phyloP scores from a whole-genome alignment of 2,329 filamentous ascomycete species.

The Diaporthe helianthi region DNA sequence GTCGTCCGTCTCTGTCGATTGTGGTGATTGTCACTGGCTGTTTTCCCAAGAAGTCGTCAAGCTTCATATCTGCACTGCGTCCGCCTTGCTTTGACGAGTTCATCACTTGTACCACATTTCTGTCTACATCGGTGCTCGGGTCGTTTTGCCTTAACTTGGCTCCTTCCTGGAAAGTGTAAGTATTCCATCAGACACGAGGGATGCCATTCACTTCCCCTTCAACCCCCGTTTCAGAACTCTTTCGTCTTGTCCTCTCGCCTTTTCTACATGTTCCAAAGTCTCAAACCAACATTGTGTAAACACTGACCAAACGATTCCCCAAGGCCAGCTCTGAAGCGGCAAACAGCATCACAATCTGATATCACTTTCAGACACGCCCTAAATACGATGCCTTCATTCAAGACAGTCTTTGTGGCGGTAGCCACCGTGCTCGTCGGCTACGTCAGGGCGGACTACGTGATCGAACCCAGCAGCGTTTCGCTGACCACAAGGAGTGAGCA shows the following conservation, averaged over 20 bases:
- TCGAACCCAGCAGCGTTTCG: conserved; percentile 68
- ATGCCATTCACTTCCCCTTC: not conserved
- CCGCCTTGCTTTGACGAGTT: conserved; percentile 7
- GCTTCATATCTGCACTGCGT: not conserved
- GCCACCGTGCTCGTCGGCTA: conserved; percentile 59
- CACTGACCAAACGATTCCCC: not conserved
- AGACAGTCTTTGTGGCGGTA: conserved; percentile 59
- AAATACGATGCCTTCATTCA: conserved; percentile 62
- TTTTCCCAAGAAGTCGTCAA: not conserved
- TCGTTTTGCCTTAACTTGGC: not conserved
- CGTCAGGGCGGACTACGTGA: conserved; percentile 63
- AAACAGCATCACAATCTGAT: not conserved
- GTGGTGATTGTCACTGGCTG: conserved; percentile 19
- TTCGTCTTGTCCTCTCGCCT: not conserved
- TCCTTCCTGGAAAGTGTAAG: conserved; percentile 13
- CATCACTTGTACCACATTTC: not conserved
- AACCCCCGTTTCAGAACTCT: not conserved
- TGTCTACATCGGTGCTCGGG: not conserved
- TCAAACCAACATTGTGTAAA: too few species aligned
- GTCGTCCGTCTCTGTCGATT: not conserved
- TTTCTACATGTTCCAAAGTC: not conserved
- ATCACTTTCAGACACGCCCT: not conserved
- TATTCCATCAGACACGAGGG: not conserved
- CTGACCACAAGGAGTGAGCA: conserved; percentile 59
- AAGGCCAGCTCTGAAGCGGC: not conserved